Conservation (phyloP, 495 filamentous ascomycete species). For the Neurospora pannonica region DNA sequence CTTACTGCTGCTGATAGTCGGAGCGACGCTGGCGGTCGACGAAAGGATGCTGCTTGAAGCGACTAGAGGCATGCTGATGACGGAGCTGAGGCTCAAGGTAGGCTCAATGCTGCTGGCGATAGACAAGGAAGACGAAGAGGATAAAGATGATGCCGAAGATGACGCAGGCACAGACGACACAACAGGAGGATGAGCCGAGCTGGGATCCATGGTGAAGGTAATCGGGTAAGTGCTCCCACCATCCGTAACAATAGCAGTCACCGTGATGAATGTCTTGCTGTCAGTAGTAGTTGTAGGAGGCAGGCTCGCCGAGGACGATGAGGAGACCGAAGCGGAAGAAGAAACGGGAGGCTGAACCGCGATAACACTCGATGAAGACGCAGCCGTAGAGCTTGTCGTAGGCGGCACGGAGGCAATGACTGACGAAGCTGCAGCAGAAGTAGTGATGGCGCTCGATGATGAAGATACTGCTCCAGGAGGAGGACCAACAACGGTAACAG, state of each 20-base stretch:
- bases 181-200: background rate
- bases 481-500: background rate
- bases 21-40: background rate
- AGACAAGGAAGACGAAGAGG: background rate
- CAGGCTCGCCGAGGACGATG: background rate
- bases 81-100: background rate
- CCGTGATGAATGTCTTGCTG: slow-evolving; percentile 1
- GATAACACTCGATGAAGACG: background rate
- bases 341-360: background rate
- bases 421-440: background rate
- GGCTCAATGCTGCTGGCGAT: background rate
- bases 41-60: background rate
- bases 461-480: background rate
- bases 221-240: background rate
- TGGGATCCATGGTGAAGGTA: slow-evolving; percentile 6
- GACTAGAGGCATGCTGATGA: background rate
- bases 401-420: background rate
- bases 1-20: background rate
- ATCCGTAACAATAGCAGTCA: background rate
- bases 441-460: background rate
- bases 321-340: background rate
- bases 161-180: background rate
- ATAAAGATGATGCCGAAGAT: background rate
- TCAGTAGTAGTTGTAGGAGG: background rate
- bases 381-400: background rate